Percentiles rank a stretch among this genome's conserved stretches.
phyloP scores from a whole-genome alignment of 257 asterid genomes.

The Linaria vulgaris region DNA sequence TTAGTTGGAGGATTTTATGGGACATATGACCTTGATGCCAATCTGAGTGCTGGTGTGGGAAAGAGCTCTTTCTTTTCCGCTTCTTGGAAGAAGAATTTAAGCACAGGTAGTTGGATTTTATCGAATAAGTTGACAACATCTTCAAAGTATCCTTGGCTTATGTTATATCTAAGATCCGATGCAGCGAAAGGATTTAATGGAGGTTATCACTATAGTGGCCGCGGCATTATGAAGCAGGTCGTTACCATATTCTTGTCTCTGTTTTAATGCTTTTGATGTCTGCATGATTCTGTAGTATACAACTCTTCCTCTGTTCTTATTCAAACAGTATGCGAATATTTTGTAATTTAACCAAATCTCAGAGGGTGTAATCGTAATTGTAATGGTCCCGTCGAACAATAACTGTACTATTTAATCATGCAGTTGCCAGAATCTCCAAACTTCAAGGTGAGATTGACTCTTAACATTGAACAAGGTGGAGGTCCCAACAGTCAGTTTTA shows the following conservation, averaged over 20 bases:
- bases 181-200: constrained; percentile 74
- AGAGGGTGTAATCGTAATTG: no score
- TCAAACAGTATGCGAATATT: no score
- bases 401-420: background rate
- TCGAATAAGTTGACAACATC: constrained; percentile 69
- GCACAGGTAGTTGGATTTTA: constrained; percentile 65
- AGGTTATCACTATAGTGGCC: constrained; percentile 78
- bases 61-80: constrained; percentile 52
- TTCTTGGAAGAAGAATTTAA: constrained; percentile 64
- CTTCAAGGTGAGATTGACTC: constrained; percentile 73
- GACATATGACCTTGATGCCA: constrained; percentile 72
- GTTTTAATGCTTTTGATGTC: background rate
- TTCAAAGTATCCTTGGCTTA: constrained; percentile 79
- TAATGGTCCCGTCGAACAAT: background rate
- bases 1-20: constrained; percentile 79
- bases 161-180: constrained; percentile 79
- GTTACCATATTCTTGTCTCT: constrained; percentile 15
- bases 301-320: background rate
- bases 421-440: constrained; percentile 75
- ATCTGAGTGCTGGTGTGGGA: constrained; percentile 42
- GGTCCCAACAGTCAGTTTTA: constrained; percentile 81
- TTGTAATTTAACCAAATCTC: no score
- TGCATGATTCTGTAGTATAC: background rate
- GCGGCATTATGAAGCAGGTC: constrained; percentile 76
- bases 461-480: constrained; percentile 71